Base-by-base conservation (phyloP, 176 grass and related monocot genomes). In the Cocos nucifera region DNA sequence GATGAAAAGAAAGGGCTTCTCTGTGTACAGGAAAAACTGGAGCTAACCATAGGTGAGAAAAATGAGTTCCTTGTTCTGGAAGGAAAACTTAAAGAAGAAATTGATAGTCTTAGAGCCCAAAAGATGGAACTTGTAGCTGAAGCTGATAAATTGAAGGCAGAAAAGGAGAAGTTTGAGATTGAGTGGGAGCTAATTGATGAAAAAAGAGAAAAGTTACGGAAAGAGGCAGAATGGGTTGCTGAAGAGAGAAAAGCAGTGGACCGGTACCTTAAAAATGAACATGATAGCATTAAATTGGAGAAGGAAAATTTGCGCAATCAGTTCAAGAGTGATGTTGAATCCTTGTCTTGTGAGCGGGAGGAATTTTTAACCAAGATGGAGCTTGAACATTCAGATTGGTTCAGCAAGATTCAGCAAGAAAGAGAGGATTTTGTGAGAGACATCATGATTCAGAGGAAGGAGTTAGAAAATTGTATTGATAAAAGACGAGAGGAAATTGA, bases 121-220 rank as follows among this genome's bases (percentile, higher is more conserved):
- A 85, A 85, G 22, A 53, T 73, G 56, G 87, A 80, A 20, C 76
- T 98, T 50, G 55, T 81, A 53, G 58, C 54, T 73, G 93, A 92
- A 75, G 76, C 84, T 35, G 93, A 98, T 61, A 82, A 70, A 63
- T 67, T 98, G 29, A 85, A 83, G 76, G 68, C 78, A 63, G 93
- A 98, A 77, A 98, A 92, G 35, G 87, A 98, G 77, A 81, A 79
- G 35, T 98, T 98, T 76, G 93, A 98, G 59, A 78, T 79, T 74
- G 87, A 98, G 66, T 98, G 93, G 93, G 93, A 98, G 21, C 54
- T 83, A 23, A 77, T 92, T 64, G 93, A 98, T 55, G 93, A 92
- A 76, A 98, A 92, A 54, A 89, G 81, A 50, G 84, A 91, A 30
- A 81, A 86, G 51, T 65, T 98, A 53, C 57, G 69, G 56, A 91